Base-by-base conservation (phyloP, 164 flowering plant species). In the Dillenia suffruticosa region DNA sequence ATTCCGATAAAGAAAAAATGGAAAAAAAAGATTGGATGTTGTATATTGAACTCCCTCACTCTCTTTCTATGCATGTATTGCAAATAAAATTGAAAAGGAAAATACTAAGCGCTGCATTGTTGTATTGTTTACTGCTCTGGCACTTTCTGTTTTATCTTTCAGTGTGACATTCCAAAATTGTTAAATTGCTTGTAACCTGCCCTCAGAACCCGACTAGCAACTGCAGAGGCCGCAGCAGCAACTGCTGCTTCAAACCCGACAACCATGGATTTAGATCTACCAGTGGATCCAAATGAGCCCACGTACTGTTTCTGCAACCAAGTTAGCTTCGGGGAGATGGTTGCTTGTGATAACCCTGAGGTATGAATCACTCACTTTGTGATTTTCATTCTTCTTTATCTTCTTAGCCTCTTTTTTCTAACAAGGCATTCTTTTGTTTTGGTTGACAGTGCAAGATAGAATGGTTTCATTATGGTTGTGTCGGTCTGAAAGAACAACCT, bases 201-300 rank as follows among this genome's bases (percentile, higher is more conserved):
- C 51, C 24, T 22, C 75, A 88, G 98, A 62, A 84, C 93, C 49
- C 82, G 92, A 56, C 72, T 72, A 52, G 77, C 78, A 14, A 54
- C 74, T 15, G 74, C 78, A 17, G 74, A 81, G 9, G 67, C 80
- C 44, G 79, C 75, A 60, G 77, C 70, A 16, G 70, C 72, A 59
- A 63, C 81, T 55, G 65, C 72, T 9, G 69, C 81, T 60, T 72
- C 82, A 61, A 88, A 82, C 61, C 77, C 89, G 19, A 65, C 85
- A 32, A 79, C 76, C 50, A 82, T 88, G 88, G 95, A 89, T 58
- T 74, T 94, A 56, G 97, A 94, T 73, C 54, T 94, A 65, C 99
- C 99, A n/a, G 90, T 94, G 54, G 99, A 91, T 77, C 97, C 99
- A 49, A 94, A 91, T 64, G 97, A 91, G 70, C 99, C 99, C 43